Percentiles rank a stretch among this genome's conserved stretches.
Conservation (phyloP, 2,329 filamentous ascomycete species). For the Fusarium sublunatum region DNA sequence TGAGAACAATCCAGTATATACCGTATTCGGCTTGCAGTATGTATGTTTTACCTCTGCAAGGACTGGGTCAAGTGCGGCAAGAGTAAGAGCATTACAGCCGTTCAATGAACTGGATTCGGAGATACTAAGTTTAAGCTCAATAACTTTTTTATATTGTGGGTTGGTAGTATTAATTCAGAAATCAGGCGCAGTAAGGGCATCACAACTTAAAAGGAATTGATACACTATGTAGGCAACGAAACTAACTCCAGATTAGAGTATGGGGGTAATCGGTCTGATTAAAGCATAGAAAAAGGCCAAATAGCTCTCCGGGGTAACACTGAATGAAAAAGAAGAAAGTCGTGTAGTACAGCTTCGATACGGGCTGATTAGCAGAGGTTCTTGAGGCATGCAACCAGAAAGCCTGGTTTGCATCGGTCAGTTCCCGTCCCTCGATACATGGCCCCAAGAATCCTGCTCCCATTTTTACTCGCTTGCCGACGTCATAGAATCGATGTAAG, state of each 20-base stretch:
- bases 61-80: too few species aligned
- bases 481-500: conserved; percentile 38
- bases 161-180: too few species aligned
- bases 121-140: too few species aligned
- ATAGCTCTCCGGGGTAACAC: conserved; percentile 52
- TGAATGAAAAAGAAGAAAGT: conserved; percentile 53
- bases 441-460: conserved; percentile 23
- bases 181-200: conserved; percentile 2
- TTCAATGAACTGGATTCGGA: too few species aligned
- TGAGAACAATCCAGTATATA: too few species aligned
- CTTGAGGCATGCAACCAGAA: conserved; percentile 11
- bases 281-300: conserved; percentile 54
- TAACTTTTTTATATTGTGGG: too few species aligned
- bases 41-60: too few species aligned
- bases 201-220: conserved; percentile 42
- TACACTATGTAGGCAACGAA: conserved; percentile 45
- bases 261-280: conserved; percentile 52
- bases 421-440: conserved; percentile 1
- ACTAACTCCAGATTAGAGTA: conserved; percentile 49
- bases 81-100: too few species aligned
- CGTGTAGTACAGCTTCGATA: conserved; percentile 42
- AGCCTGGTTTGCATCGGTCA: conserved; percentile 14
- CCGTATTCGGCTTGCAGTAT: too few species aligned
- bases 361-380: conserved; percentile 11
- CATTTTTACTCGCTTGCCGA: conserved; percentile 40